phyloP scores from a whole-genome alignment of 2,329 filamentous ascomycete species.

The Phyllachora maydis region DNA sequence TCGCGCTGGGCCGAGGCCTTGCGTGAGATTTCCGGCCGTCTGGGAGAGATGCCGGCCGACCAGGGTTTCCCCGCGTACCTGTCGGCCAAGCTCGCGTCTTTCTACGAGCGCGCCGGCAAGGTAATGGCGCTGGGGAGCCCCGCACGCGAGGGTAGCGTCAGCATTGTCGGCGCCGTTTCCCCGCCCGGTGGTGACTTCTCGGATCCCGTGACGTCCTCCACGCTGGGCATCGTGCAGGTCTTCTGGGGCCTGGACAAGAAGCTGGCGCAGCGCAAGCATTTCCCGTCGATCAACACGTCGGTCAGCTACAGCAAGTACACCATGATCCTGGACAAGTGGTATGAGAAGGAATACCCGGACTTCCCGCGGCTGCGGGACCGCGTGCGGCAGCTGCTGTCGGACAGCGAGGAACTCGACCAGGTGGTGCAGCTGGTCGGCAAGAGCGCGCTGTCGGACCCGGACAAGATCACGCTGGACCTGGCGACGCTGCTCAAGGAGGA shows the following conservation, averaged over 20 bases:
- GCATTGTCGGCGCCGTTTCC: constrained; percentile 92
- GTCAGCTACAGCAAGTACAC: constrained; percentile 97
- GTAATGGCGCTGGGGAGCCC: constrained; percentile 74
- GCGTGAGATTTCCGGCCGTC: constrained; percentile 93
- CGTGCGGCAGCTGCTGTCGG: constrained; percentile 81
- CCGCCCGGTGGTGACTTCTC: constrained; percentile 98
- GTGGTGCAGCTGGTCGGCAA: constrained; percentile 98
- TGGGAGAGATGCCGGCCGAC: constrained; percentile 98
- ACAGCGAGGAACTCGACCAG: constrained; percentile 93
- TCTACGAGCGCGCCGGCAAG: constrained; percentile 95
- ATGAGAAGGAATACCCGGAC: constrained; percentile 82
- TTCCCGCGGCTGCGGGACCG: constrained; percentile 86
- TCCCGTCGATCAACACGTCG: constrained; percentile 92
- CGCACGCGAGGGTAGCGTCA: constrained; percentile 77
- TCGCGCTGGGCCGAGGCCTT: constrained; percentile 97
- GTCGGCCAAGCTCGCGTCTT: constrained; percentile 88
- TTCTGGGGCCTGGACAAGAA: constrained; percentile 99
- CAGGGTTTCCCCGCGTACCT: constrained; percentile 98
- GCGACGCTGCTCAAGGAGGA: constrained; percentile 90
- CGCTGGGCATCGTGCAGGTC: constrained; percentile 92
- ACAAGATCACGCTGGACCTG: constrained; percentile 96
- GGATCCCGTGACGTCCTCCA: constrained; percentile 86
- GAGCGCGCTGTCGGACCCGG: constrained; percentile 81
- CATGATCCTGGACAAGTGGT: constrained; percentile 71
- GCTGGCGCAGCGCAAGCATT: constrained; percentile 95